A percentile compares a stretch with the other conserved stretches of the same genome.
Evolutionary conservation across 176 grass and related monocot species (phyloP).

Genomic region (Ensete glaucum): DNA sequence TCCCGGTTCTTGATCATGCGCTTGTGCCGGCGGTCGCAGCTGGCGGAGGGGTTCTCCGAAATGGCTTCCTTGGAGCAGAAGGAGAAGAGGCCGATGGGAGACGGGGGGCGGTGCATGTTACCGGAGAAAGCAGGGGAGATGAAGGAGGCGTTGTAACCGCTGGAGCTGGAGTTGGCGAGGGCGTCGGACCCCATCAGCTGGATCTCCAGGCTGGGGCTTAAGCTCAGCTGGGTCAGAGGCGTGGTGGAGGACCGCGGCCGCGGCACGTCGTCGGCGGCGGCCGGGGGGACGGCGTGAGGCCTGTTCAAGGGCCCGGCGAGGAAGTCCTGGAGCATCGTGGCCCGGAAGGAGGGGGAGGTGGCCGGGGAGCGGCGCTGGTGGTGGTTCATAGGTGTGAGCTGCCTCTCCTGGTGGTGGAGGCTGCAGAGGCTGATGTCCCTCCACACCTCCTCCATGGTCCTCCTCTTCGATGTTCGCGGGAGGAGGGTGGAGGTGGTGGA

Average conservation of each 20-base stretch:
- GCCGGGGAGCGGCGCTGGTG: too few relatives aligned
- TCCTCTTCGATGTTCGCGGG: slow-evolving; percentile 6
- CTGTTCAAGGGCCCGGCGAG: slow-evolving; percentile 21
- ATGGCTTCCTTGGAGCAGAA: slow-evolving; percentile 6
- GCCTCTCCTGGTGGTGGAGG: slow-evolving; percentile 11
- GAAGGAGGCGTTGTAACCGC: not conserved
- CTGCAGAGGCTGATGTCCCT: slow-evolving; percentile 29
- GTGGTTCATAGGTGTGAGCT: not conserved
- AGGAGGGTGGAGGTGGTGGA: slow-evolving; percentile 6
- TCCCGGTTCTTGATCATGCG: slow-evolving; percentile 22
- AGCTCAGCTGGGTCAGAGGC: not conserved
- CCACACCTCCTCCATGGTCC: slow-evolving; percentile 37
- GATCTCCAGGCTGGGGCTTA: slow-evolving; percentile 6
- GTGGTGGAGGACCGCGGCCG: not conserved
- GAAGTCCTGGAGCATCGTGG: slow-evolving; percentile 33
- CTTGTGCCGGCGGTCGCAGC: slow-evolving; percentile 3
- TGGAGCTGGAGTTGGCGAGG: not conserved
- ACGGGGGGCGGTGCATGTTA: not conserved
- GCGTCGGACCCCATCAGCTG: not conserved
- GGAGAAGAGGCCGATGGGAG: slow-evolving; percentile 9
- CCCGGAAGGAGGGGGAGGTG: slow-evolving; percentile 2
- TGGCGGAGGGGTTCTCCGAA: not conserved
- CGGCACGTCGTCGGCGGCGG: not conserved
- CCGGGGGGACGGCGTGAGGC: not conserved
- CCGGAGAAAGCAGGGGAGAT: slow-evolving; percentile 3